Evolutionary conservation across 2,329 filamentous ascomycete species (phyloP), one percentile per base, ranked within the genome.

Genomic region (Septoria petroselini): DNA sequence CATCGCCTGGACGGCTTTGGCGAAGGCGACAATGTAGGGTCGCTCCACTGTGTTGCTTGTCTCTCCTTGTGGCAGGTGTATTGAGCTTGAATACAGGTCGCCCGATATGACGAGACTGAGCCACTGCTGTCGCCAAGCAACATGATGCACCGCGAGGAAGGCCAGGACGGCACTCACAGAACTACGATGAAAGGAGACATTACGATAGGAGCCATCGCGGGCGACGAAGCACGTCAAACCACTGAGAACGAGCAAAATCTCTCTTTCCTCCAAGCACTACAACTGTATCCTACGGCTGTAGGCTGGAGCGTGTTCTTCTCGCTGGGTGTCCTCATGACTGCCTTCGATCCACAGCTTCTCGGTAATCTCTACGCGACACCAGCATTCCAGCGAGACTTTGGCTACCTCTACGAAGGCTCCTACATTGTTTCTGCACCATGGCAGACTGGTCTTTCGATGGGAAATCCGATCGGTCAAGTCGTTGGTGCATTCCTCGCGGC

Each of bases 311-410:
- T 75, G 34, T 81, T 80, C 59, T 79, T 84, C 55, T 80, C 76
- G 3, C 67, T 82, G 2, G 78, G 78, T 5, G 76, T 83, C 30
- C 77, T 83, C 55, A 82, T 82, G 78, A 49, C 51, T 55, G 68
- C 80, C 3, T 86, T 84, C 59, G 82, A 85, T 62, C 78, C 80
- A 0, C 81, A 85, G 62, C 73, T 85, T 7, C 73, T 84, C 5
- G 80, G 80, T 18, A 81, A 82, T 53, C 72, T 85, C 45, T 84
- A 80, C 58, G 76, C 78, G 2, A 78, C 76, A 41, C 78, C 79
- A 0, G 74, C 76, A n/a, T 83, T 83, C 59, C 74, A 77, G 54
- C 62, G 65, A 15, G 74, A 81, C 55, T 82, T 81, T 60, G 80
- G 80, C 2, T 76, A 80, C 52, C 50, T 68, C 3, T 78, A 73